Evolutionary conservation across 2,329 filamentous ascomycete genomes (phyloP).

Genomic region (Xylaria sp.): DNA sequence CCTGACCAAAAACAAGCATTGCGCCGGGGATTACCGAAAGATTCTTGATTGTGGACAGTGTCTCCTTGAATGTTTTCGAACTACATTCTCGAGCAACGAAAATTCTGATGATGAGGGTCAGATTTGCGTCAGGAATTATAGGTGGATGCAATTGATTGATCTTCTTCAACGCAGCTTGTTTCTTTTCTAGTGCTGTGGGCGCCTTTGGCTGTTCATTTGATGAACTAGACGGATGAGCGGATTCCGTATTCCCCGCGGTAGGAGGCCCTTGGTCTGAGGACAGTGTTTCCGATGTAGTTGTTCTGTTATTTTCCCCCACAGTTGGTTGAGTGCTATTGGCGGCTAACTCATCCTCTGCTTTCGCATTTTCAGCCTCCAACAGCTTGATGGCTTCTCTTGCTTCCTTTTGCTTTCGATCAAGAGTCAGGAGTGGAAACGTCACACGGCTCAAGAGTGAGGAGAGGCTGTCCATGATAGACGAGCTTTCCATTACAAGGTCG

Average conservation of each 20-base stretch:
- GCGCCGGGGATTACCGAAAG: slow-evolving; percentile 90
- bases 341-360: slow-evolving; percentile 29
- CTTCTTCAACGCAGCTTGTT: slow-evolving; percentile 53
- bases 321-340: slow-evolving; percentile 12
- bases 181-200: slow-evolving; percentile 48
- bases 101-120: slow-evolving; percentile 94
- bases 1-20: slow-evolving; percentile 88
- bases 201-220: slow-evolving; percentile 43
- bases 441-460: slow-evolving; percentile 87
- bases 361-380: slow-evolving; percentile 40
- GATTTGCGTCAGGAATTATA: slow-evolving; percentile 84
- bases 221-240: slow-evolving; percentile 33
- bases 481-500: slow-evolving; percentile 95
- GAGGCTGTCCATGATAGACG: slow-evolving; percentile 93
- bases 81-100: slow-evolving; percentile 96
- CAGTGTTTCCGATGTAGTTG: slow-evolving; percentile 30
- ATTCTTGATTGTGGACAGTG: slow-evolving; percentile 97
- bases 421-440: slow-evolving; percentile 80
- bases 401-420: slow-evolving; percentile 70
- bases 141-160: slow-evolving; percentile 74
- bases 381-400: slow-evolving; percentile 47
- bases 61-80: slow-evolving; percentile 97
- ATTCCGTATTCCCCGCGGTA: slow-evolving; percentile 26
- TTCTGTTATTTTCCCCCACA: slow-evolving; percentile 20
- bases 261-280: slow-evolving; percentile 28